A percentile compares a stretch with the other conserved stretches of the same genome.
phyloP scores from a whole-genome alignment of 495 filamentous ascomycete genomes.

The Tuber aestivum region DNA sequence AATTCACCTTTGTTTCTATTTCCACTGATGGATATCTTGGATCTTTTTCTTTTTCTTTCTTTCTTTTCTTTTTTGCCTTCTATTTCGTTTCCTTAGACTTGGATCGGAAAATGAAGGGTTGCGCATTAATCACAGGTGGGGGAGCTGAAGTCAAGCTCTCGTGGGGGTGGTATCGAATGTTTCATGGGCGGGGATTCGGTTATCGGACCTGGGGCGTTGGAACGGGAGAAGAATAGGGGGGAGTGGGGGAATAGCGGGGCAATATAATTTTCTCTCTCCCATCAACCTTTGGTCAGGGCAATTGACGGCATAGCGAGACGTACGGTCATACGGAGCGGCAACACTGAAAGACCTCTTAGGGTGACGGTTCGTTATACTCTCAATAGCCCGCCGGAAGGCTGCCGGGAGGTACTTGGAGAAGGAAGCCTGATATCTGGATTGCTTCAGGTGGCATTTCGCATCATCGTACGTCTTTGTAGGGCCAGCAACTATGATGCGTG shows the following conservation, averaged over 20 bases:
- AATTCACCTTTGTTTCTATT: slow-evolving; percentile 19
- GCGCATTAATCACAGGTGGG: neutral
- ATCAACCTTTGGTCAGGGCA: neutral
- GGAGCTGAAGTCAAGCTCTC: neutral
- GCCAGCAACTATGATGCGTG: neutral
- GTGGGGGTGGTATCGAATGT: neutral
- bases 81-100: slow-evolving; percentile 4
- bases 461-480: neutral
- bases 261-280: slow-evolving; percentile 1
- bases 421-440: neutral
- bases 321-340: neutral
- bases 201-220: neutral
- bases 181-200: neutral
- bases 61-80: neutral
- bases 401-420: neutral
- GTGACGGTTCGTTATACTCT: neutral
- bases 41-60: slow-evolving; percentile 2
- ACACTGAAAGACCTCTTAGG: neutral
- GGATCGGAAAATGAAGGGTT: neutral
- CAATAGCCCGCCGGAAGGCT: neutral
- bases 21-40: slow-evolving; percentile 21
- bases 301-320: neutral
- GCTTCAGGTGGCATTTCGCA: neutral
- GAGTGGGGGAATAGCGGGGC: neutral
- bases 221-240: neutral